Base-by-base conservation (phyloP, 2,329 filamentous ascomycete species). In the Arthrinium phaeospermum region DNA sequence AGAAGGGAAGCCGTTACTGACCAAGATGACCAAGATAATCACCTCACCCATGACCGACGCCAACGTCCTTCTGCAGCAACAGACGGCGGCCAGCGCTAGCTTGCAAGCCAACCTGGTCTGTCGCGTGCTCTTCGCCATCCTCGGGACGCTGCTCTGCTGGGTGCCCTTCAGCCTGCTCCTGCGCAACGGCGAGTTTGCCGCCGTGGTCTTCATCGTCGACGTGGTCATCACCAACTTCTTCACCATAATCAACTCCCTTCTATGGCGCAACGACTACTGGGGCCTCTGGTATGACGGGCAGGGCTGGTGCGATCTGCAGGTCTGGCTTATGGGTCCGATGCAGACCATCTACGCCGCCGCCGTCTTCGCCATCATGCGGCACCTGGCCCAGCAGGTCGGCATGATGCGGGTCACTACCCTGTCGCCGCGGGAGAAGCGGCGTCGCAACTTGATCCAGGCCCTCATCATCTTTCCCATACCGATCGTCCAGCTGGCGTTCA, bases 391-490 rank as follows among this genome's bases (percentile, higher is more conserved):
- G 49, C 87, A 88, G 75, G 83, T 91, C 70, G 83, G 83, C 45
- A 77, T 87, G 37, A 75, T 83, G 70, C 81, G 86, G 2, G 84
- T 82, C 34, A 80, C 81, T 68, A 80, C 81, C 6, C 79, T 86
- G 7, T 83, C 82, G 1, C 74, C 78, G 24, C 75, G 73, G 4
- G 87, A 90, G 80, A 83, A 79, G 72, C 81, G 81, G 19, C 80
- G 81, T 0, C 82, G 84, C 30, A 84, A 83, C 70, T 72, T 87
- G 12, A 72, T 85, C 7, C 88, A 91, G 75, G 84, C 85, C 4
- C 80, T 87, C 73, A 84, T 90, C 81, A 87, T 91, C 73, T 89
- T 91, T 70, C 84, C 87, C 1, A 72, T 88, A 4, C 88, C 88
- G 0, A 12, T 88, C 19, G 44, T 90, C 47, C 86, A 90, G 80